Evolutionary conservation across 495 filamentous ascomycete species (phyloP), one percentile per base, ranked within the genome.

Genomic region (Hyaloscypha finlandica): DNA sequence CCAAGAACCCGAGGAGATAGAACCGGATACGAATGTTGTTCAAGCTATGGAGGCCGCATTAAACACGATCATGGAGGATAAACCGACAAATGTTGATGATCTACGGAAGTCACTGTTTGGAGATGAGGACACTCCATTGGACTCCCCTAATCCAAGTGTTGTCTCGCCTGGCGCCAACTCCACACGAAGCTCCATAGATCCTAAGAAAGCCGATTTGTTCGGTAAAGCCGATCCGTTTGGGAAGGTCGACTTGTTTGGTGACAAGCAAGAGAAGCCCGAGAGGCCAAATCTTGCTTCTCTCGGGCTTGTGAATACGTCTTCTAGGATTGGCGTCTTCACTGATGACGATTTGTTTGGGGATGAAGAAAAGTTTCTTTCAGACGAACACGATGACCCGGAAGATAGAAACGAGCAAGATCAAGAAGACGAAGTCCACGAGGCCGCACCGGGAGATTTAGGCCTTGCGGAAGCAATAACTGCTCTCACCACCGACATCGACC

Each of bases 331-430:
- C 9, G 95, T 97, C 4, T 97, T 99, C 77, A 84, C 88, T 2
- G 91, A 97, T 69, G 90, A 97, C 70, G 94, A 97, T 72, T 86
- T 99, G 25, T 98, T 97, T 74, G 89, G 88, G 14, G 95, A 98
- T 63, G 93, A 96, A 73, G 88, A 93, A 70, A 92, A 89, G 67
- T 93, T 92, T 69, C 81, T 91, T 19, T 90, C 93, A 59, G 94
- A 97, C 71, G 93, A 97, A 73, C 86, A 89, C 42, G 90, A 92
- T 63, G 92, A 94, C 67, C 81, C 83, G 6, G 86, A 91, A 16
- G 85, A 81, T 37, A 83, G 86, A 16, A 86, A 84, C 16, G 76
- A 81, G 19, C 84, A 84, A 25, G 83, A 90, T 29, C 79, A 84
- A 8, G 89, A 90, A 35, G 93, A 97, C 65, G 92, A 92, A 65